Evolutionary conservation across 2,329 filamentous ascomycete genomes (phyloP).

Genomic region (Cercospora sp.): DNA sequence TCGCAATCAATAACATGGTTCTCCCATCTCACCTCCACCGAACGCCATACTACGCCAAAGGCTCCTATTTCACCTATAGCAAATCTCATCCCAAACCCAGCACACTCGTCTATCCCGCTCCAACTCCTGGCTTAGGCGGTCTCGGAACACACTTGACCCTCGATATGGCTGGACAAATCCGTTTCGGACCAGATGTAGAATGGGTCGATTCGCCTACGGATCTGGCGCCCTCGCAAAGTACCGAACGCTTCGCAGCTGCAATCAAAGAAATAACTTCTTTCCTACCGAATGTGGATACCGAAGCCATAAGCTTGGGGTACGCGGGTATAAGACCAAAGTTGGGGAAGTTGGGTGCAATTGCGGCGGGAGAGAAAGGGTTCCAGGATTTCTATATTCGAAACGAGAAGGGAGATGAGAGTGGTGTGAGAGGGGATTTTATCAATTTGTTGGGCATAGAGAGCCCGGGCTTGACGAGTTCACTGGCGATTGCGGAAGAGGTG

Average conservation of each 20-base stretch:
- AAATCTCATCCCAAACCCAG: conserved; percentile 63
- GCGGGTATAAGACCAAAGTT: conserved; percentile 90
- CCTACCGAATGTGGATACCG: conserved; percentile 69
- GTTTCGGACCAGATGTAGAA: conserved; percentile 93
- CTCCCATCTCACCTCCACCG: conserved; percentile 58
- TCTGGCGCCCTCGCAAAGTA: conserved; percentile 61
- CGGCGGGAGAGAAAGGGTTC: conserved; percentile 64
- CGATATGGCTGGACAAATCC: conserved; percentile 78
- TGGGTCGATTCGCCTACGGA: conserved; percentile 76
- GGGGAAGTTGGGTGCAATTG: conserved; percentile 60
- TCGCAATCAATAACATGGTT: conserved; percentile 78
- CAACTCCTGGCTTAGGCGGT: conserved; percentile 76
- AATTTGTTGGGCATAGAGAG: conserved; percentile 93
- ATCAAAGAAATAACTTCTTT: conserved; percentile 75
- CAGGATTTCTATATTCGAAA: conserved; percentile 78
- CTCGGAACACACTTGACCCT: conserved; percentile 92
- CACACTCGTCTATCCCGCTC: conserved; percentile 84
- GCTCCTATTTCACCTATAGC: conserved; percentile 87
- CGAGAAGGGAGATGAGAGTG: conserved; percentile 73
- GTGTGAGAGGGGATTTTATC: conserved; percentile 64
- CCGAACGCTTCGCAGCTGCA: conserved; percentile 63
- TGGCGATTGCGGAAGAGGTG: conserved; percentile 84
- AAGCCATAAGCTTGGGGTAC: conserved; percentile 75
- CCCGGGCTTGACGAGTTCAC: conserved; percentile 80
- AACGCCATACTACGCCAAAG: conserved; percentile 81